These are phyloP conservation scores for Malus hybrid DNA, from an alignment of 331 rosid species.

Conservation along the genomic window DNA sequence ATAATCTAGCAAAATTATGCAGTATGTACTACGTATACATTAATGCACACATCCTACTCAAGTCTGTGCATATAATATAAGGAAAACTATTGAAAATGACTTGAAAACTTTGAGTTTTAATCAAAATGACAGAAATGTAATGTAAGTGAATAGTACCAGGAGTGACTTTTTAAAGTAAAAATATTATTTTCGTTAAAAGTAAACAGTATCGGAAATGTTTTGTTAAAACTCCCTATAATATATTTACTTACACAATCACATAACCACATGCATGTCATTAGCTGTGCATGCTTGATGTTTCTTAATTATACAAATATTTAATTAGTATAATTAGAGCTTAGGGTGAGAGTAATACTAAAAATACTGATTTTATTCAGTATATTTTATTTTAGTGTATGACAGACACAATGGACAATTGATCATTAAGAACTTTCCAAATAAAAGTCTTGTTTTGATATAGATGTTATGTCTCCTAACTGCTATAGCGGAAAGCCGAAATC, in stretches of 20 bases:
- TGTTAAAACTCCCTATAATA: too few relatives aligned
- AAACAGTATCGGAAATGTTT: accelerated
- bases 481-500: not conserved
- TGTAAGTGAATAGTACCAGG: too few relatives aligned
- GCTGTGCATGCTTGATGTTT: not conserved
- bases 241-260: not conserved
- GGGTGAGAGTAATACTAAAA: not conserved
- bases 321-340: not conserved
- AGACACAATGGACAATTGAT: not conserved
- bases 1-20: too few relatives aligned
- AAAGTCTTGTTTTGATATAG: not conserved
- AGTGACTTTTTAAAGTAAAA: too few relatives aligned
- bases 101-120: too few relatives aligned
- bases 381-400: not conserved
- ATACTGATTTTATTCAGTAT: not conserved
- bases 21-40: too few relatives aligned
- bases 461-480: not conserved
- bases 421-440: conserved; percentile 6
- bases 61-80: too few relatives aligned
- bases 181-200: too few relatives aligned
- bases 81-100: too few relatives aligned
- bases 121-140: too few relatives aligned
- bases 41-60: too few relatives aligned
- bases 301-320: not conserved
- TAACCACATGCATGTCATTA: not conserved